Evolutionary conservation across 352 stramenopile species (phyloP), one percentile per base, ranked within the genome.

Genomic region (Globisporangium iwayamae): DNA sequence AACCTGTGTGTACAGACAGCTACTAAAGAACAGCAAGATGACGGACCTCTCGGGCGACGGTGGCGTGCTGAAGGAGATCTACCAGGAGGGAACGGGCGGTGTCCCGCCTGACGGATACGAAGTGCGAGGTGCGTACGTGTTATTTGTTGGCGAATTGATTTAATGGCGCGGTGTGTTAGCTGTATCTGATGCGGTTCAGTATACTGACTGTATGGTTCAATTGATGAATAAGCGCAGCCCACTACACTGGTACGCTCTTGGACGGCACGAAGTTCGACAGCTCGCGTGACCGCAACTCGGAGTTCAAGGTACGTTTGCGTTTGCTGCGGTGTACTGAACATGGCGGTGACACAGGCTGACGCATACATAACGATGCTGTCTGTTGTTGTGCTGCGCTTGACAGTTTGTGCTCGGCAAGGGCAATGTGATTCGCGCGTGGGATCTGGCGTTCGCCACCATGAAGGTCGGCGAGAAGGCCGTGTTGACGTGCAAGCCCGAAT

Each of bases 201-300:
- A 32, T 57, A 43, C 30, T 57, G 20, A 57, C 36, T 2, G 7
- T 22, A 39, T 13, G 50, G 25, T 22, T 39, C 13, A n/a, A 20
- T 32, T 22, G 10, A 13, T 5, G 28, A 2, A 20, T 41, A 30
- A 62, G 18, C 13, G n/a, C 70, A 93, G 93, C 93, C 25, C 96
- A 98, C 72, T 98, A 98, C 86, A 98, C 94, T 34, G 96, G 96
- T 20, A 98, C 93, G 60, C 69, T 98, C 51, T 78, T 98, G 59
- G 92, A 98, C 69, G 96, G 96, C 51, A 85, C 81, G 11, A 97
- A 98, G 76, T 99, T 99, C 69, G 96, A 98, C 76, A 96, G 82
- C 68, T 98, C 91, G 56, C 82, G 90, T 62, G 92, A 98, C 68
- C 88, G 88, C 71, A 67, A 92, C 63, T 75, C 81, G 45, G 83